These are phyloP conservation scores for Kodamaea leandrae DNA, from an alignment of 805 yeast genomes.

Conservation along the genomic window DNA sequence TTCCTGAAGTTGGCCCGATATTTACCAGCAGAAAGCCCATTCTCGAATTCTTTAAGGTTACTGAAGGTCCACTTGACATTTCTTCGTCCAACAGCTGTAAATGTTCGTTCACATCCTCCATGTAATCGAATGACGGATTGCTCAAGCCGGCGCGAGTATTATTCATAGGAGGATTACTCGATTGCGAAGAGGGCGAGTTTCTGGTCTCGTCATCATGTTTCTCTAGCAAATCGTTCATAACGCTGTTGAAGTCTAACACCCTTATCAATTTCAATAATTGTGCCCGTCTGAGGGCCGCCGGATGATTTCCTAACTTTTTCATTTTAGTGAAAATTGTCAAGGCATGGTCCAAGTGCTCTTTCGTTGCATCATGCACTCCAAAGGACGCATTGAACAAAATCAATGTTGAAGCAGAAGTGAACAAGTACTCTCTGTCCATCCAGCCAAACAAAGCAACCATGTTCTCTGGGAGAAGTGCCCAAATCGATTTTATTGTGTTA, in stretches of 20 bases:
- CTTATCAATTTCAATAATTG: constrained; percentile 64
- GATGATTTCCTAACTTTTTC: constrained; percentile 76
- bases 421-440: constrained; percentile 81
- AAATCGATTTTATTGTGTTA: constrained; percentile 66
- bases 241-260: constrained; percentile 65
- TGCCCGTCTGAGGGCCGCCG: constrained; percentile 72
- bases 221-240: constrained; percentile 53
- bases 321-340: constrained; percentile 65
- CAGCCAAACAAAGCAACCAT: constrained; percentile 86
- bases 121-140: constrained; percentile 6
- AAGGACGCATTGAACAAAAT: constrained; percentile 74
- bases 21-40: neutral
- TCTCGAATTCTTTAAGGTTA: neutral
- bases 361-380: constrained; percentile 77
- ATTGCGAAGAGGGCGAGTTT: constrained; percentile 7
- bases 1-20: neutral
- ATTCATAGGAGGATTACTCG: neutral
- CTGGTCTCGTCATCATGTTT: constrained; percentile 53
- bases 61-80: neutral
- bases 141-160: neutral
- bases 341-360: constrained; percentile 71
- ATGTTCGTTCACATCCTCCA: constrained; percentile 6
- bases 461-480: constrained; percentile 73
- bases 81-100: constrained; percentile 4
- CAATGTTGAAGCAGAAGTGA: constrained; percentile 72